Percentiles rank a stretch among this genome's conserved stretches.
These are phyloP conservation scores for Collybiopsis luxurians DNA, from an alignment of 768 basidiomycete genomes.

Conservation along the genomic window DNA sequence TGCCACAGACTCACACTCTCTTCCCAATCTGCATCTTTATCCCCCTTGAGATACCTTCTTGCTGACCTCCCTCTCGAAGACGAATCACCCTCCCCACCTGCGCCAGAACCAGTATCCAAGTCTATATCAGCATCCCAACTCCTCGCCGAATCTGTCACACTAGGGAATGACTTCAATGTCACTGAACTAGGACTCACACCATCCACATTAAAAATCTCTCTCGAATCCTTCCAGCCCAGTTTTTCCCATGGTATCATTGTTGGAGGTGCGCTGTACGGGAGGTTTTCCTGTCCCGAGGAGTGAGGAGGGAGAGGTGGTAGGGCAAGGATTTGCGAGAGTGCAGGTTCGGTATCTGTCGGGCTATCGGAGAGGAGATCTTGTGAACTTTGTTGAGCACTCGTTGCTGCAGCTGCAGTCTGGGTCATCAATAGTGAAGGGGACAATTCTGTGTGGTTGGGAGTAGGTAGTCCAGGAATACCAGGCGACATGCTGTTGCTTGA, in stretches of 20 bases:
- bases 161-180: conserved; percentile 43
- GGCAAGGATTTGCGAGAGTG: conserved; percentile 32
- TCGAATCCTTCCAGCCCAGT: conserved; percentile 29
- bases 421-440: neutral
- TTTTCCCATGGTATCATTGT: conserved; percentile 17
- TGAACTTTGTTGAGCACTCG: conserved; percentile 1
- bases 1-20: conserved; percentile 59
- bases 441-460: neutral
- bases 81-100: conserved; percentile 8
- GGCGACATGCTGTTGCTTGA: conserved; percentile 1
- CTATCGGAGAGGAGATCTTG: conserved; percentile 8
- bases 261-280: conserved; percentile 34
- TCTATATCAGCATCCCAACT: conserved; percentile 37
- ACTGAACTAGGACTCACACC: conserved; percentile 17
- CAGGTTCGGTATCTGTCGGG: conserved; percentile 23
- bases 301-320: conserved; percentile 30
- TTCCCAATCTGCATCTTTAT: conserved; percentile 53
- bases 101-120: too few relatives aligned
- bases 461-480: neutral
- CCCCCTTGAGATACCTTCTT: conserved; percentile 48
- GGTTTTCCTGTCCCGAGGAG: conserved; percentile 29
- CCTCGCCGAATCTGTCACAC: conserved; percentile 48
- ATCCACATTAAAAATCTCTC: too few relatives aligned
- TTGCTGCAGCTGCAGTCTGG: neutral
- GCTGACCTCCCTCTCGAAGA: conserved; percentile 32